Evolutionary conservation across 2,329 filamentous ascomycete species (phyloP).

Genomic region (Penicillium crustosum): DNA sequence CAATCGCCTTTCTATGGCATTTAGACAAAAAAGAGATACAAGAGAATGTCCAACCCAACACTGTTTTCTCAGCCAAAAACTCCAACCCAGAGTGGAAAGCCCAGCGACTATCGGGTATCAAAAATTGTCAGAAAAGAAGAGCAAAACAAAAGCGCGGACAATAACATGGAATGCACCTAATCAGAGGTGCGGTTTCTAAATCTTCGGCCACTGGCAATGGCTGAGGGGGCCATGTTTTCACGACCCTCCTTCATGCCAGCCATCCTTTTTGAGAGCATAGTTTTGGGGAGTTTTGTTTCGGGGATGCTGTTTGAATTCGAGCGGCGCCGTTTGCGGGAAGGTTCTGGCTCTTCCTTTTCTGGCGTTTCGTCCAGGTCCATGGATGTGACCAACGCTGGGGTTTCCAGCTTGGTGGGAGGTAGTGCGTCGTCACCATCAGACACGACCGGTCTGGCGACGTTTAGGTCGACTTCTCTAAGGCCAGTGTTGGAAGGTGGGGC

Average conservation of each 20-base stretch:
- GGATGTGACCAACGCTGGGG: conserved; percentile 5
- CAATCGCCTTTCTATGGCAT: conserved; percentile 6
- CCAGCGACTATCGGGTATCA: conserved; percentile 28
- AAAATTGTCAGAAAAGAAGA: conserved; percentile 12
- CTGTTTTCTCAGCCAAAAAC: conserved; percentile 22
- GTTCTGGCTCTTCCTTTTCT: conserved; percentile 27
- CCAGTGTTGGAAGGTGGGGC: conserved; percentile 41
- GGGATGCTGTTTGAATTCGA: conserved; percentile 26
- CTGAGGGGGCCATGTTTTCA: conserved; percentile 43
- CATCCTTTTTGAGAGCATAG: conserved; percentile 40
- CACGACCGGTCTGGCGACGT: conserved; percentile 41
- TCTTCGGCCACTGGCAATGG: conserved; percentile 29
- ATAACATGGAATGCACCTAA: conserved; percentile 12
- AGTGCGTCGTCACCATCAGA: conserved; percentile 20
- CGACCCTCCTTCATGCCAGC: conserved; percentile 46
- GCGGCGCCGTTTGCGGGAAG: conserved; percentile 31
- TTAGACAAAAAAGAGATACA: conserved; percentile 14
- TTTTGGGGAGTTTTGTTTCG: conserved; percentile 47
- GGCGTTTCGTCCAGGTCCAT: conserved; percentile 17
- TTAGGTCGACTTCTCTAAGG: conserved; percentile 55
- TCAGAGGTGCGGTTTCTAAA: conserved; percentile 33
- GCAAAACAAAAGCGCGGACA: conserved; percentile 1
- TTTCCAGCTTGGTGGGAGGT: conserved; percentile 15
- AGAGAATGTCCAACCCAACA: conserved; percentile 12
- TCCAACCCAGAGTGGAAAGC: conserved; percentile 18